phyloP scores from a whole-genome alignment of 1,284 basidiomycete genomes.

The Omphalotus olearius region DNA sequence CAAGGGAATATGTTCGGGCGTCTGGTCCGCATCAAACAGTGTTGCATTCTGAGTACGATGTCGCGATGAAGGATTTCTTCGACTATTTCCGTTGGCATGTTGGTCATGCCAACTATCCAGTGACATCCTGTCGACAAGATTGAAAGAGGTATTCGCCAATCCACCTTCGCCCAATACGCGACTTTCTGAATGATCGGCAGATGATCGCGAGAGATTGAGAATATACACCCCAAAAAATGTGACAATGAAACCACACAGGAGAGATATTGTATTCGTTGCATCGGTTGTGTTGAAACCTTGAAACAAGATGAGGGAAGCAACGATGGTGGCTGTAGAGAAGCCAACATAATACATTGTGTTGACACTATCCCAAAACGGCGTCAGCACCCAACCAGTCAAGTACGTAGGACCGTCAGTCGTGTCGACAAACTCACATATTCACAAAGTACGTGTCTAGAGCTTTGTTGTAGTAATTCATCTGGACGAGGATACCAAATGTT shows the following conservation, averaged over 20 bases:
- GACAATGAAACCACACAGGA: constrained; percentile 83
- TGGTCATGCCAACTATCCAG: constrained; percentile 57
- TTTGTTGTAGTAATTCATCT: constrained; percentile 99
- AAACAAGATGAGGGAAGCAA: constrained; percentile 95
- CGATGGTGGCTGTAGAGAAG: constrained; percentile 94
- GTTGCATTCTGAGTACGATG: constrained; percentile 59
- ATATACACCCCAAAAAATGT: constrained; percentile 93
- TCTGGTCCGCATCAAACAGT: constrained; percentile 45
- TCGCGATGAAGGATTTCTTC: constrained; percentile 54
- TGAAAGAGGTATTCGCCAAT: not conserved
- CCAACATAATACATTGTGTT: constrained; percentile 99
- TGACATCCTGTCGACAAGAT: constrained; percentile 61
- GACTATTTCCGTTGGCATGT: constrained; percentile 28
- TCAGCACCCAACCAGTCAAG: not conserved
- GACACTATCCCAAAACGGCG: constrained; percentile 50
- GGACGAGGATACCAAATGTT: constrained; percentile 83
- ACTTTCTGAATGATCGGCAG: constrained; percentile 43
- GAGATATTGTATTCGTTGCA: constrained; percentile 77
- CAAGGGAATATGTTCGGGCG: constrained; percentile 15
- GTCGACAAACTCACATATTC: constrained; percentile 76
- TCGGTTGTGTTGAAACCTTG: constrained; percentile 93
- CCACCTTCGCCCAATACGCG: constrained; percentile 17
- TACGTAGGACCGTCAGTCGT: constrained; percentile 7
- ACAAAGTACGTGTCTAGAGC: constrained; percentile 96
- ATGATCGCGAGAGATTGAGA: constrained; percentile 77